Evolutionary conservation across 1,139 yeast genomes (phyloP), one percentile per base, ranked within the genome.

Genomic region (Candida mesenterica): DNA sequence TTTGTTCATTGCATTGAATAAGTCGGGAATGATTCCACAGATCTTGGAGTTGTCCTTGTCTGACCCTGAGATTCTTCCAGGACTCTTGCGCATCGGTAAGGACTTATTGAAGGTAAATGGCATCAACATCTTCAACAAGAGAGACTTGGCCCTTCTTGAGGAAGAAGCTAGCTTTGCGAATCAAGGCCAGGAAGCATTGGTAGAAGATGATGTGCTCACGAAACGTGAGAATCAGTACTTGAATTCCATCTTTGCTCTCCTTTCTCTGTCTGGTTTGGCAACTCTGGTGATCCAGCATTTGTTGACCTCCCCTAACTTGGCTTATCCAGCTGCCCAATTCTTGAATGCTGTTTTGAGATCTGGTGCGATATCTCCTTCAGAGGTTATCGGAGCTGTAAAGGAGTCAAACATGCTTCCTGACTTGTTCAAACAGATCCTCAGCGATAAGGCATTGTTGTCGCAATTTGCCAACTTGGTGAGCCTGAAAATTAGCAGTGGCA

Each of bases 261-360:
- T 62, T 33, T 50, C 42, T 25, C 59, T 61, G 31, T 61, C 67
- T 4, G 67, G 67, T 1, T 56, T 62, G 39, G 63, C 58, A 4
- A 44, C 48, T 39, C 50, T 62, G 15, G 51, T 62, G 4, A 46
- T 57, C 18, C 51, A 54, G 32, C 54, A 55, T 40, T 48, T 60
- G 30, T 40, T 59, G 34, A 57, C 62, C 18, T 49, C 52, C 15
- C 63, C 63, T 3, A 52, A 53, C 16, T 52, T 60, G 37, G 50
- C 61, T 9, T 48, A 41, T 14, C 61, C 64, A 5, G 44, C 55
- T 15, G 63, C 65, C 10, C 56, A 54, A 36, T 57, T 59, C 31
- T 46, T 59, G 39, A 44, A 49, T 16, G 46, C 43, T 27, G 49
- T 59, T 33, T 42, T 59, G 34, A 47, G 47, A 28, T 54, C 63